These are phyloP conservation scores for Wickerhamomyces canadensis DNA, from an alignment of 805 yeast genomes.

Conservation along the genomic window DNA sequence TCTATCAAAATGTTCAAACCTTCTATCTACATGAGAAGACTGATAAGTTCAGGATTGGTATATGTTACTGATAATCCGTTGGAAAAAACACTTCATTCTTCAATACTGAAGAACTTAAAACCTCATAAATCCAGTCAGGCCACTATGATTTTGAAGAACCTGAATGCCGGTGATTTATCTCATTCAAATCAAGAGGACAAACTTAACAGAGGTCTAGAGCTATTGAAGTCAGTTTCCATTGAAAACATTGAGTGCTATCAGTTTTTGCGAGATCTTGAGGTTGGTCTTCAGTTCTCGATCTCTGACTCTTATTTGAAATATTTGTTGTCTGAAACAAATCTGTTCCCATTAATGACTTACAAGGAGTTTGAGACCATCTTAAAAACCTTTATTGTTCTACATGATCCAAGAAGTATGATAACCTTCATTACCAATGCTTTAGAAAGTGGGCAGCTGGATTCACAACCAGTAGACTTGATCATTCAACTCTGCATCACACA, in stretches of 20 bases:
- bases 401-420: conserved; percentile 25
- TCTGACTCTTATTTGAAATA: conserved; percentile 27
- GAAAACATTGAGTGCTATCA: conserved; percentile 16
- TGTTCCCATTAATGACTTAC: conserved; percentile 32
- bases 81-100: conserved; percentile 49
- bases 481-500: conserved; percentile 2
- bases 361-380: conserved; percentile 25
- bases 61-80: conserved; percentile 48
- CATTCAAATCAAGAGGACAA: conserved; percentile 24
- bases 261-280: conserved; percentile 20
- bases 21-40: conserved; percentile 62
- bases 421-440: conserved; percentile 11
- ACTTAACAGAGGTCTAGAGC: conserved; percentile 25
- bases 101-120: conserved; percentile 54
- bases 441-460: conserved; percentile 15
- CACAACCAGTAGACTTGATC: conserved; percentile 13
- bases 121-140: conserved; percentile 48
- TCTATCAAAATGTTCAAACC: conserved; percentile 40
- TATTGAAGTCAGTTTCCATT: conserved; percentile 28
- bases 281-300: conserved; percentile 28
- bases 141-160: conserved; percentile 46
- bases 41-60: conserved; percentile 83
- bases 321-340: conserved; percentile 22
- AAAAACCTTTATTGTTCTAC: conserved; percentile 8
- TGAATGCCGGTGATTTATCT: conserved; percentile 28